Evolutionary conservation across 2,329 filamentous ascomycete genomes (phyloP), one percentile per base, ranked within the genome.

Genomic region (Aspergillus fischeri): DNA sequence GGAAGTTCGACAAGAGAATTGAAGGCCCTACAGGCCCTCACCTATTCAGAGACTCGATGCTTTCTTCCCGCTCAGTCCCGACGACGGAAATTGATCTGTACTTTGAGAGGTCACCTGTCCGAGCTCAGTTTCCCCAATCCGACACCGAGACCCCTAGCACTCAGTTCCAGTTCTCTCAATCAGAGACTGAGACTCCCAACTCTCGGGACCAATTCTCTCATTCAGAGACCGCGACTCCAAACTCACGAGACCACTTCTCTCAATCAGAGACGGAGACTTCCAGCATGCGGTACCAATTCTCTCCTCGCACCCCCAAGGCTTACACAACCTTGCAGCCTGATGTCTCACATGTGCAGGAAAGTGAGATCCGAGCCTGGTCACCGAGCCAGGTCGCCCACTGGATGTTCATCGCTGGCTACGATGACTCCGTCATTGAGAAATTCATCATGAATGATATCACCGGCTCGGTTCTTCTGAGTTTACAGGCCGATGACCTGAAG

Each of bases 381-480:
- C 71, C 72, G 5, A 51, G 24, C 3, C 25, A 59, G 3, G 59
- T 60, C 7, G 59, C 27, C 3, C 27, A 38, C 24, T 94, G 90
- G 84, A 94, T 97, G 91, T 84, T 87, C 68, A 85, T 91, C 71
- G 85, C 87, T 48, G 91, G 90, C 65, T 86, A 96, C 70, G 92
- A 96, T 71, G 78, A 85, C 52, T 78, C 82, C 6, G 82, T 93
- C 52, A 87, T 94, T 10, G 87, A 95, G 67, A 90, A 89, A 65
- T 97, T 99, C 68, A 83, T 92, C 60, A 84, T 89, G 67, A 95
- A 99, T 73, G 93, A 99, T 70, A 97, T 99, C 72, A 91, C 88
- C 27, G 93, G 93, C 14, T 82, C 86, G 4, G 90, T 97, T 55
- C 79, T 97, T 21, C 86, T 96, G 53, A 92, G 93, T n/a, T 79